These are phyloP conservation scores for Zizania palustris DNA, from an alignment of 202 grass and related monocot genomes.

Conservation along the genomic window DNA sequence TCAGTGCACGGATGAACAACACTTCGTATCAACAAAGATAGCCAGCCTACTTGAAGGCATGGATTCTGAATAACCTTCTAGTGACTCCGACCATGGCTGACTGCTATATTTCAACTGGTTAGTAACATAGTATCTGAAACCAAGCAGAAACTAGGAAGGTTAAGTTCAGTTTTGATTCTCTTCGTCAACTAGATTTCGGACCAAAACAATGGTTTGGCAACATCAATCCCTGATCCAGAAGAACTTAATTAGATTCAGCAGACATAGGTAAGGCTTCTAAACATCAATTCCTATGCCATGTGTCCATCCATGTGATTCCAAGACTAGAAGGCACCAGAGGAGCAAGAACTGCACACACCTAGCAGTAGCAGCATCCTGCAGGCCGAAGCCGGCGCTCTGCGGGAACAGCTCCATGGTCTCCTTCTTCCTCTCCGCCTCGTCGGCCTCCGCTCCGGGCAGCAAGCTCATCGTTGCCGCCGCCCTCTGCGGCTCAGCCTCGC, in stretches of 20 bases:
- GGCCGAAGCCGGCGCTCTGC: constrained; percentile 61
- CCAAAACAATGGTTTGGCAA: not conserved
- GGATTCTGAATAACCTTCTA: not conserved
- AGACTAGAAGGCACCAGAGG: not conserved
- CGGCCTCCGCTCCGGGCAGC: constrained; percentile 43
- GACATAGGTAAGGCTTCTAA: not conserved
- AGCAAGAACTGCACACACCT: constrained; percentile 21
- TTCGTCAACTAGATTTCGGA: constrained; percentile 23
- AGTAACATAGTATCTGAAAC: not conserved
- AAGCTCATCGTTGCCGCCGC: constrained; percentile 47
- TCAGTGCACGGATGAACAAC: not conserved
- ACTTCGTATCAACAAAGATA: not conserved
- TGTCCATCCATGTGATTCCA: not conserved
- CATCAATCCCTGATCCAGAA: constrained; percentile 2
- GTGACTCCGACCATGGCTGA: not conserved
- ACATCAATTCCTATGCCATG: not conserved
- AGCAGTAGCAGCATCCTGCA: constrained; percentile 31
- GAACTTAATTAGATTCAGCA: not conserved
- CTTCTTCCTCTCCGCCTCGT: constrained; percentile 45
- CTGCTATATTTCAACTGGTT: not conserved
- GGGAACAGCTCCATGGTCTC: constrained; percentile 87
- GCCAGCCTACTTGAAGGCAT: not conserved
- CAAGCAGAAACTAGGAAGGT: not conserved
- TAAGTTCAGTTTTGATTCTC: not conserved
- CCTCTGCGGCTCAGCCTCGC: constrained; percentile 39